Conservation (phyloP, 805 yeast species). For the Sugiyamaella boreocaroliniensis region DNA sequence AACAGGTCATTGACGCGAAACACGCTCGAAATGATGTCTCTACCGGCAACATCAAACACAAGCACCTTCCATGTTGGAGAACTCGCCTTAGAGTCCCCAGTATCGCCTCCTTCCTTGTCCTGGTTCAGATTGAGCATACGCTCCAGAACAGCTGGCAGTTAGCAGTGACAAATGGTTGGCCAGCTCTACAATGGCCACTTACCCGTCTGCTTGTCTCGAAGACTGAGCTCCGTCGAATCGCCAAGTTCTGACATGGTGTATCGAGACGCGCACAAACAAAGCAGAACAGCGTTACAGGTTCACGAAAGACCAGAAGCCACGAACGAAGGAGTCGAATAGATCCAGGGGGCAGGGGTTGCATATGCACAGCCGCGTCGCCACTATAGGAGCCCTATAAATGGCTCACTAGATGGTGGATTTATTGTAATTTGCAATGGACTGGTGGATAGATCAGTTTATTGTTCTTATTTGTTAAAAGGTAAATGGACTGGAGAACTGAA, state of each 20-base stretch:
- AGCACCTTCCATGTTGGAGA: constrained; percentile 80
- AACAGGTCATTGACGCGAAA: constrained; percentile 85
- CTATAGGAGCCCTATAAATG: too few species aligned
- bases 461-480: too few species aligned
- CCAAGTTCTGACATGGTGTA: background rate
- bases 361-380: too few species aligned
- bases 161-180: background rate
- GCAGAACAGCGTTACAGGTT: background rate
- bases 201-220: constrained; percentile 31
- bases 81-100: constrained; percentile 28
- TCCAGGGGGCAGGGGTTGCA: too few species aligned
- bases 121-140: constrained; percentile 80
- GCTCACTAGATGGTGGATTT: too few species aligned
- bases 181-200: constrained; percentile 5
- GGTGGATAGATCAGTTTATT: too few species aligned
- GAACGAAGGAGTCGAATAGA: background rate
- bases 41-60: constrained; percentile 71
- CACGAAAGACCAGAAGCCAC: background rate
- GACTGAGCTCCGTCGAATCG: constrained; percentile 15
- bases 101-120: constrained; percentile 34
- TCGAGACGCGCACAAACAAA: background rate
- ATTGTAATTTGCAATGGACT: too few species aligned
- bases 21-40: constrained; percentile 85
- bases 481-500: too few species aligned
- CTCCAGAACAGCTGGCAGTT: constrained; percentile 45